A percentile compares a stretch with the other conserved stretches of the same genome.
Conservation (phyloP, 1,284 basidiomycete genomes). For the Malassezia brasiliensis region DNA sequence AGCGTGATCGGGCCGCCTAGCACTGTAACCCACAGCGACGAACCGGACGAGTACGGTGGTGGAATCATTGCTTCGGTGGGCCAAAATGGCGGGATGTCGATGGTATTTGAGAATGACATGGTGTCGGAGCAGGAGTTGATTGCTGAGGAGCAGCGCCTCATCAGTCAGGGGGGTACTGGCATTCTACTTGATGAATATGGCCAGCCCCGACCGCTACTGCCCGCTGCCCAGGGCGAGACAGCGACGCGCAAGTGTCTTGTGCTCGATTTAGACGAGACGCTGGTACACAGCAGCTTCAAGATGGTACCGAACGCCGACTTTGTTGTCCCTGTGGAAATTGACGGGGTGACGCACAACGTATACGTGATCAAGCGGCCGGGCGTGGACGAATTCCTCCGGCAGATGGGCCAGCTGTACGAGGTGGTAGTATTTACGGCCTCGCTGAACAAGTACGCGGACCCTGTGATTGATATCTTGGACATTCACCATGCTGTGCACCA, state of each 20-base stretch:
- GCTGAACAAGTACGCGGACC: conserved; percentile 97
- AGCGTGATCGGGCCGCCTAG: conserved; percentile 1
- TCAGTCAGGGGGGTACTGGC: conserved; percentile 68
- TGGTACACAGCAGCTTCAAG: conserved; percentile 61
- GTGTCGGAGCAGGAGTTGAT: conserved; percentile 53
- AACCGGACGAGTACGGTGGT: conserved; percentile 47
- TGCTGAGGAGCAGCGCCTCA: conserved; percentile 69
- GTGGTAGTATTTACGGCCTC: conserved; percentile 97
- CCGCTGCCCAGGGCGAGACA: conserved; percentile 64
- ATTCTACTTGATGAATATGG: conserved; percentile 78
- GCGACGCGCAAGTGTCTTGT: conserved; percentile 77
- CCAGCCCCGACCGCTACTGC: conserved; percentile 68
- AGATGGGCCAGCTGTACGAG: conserved; percentile 97
- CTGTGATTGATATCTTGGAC: conserved; percentile 92
- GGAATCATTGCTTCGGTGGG: conserved; percentile 49
- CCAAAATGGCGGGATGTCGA: neutral
- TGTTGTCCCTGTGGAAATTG: conserved; percentile 97
- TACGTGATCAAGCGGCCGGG: conserved; percentile 98
- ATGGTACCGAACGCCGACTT: conserved; percentile 93
- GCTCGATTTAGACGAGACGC: conserved; percentile 87
- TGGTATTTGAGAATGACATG: conserved; percentile 25
- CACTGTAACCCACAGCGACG: conserved; percentile 21
- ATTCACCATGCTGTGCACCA: conserved; percentile 85
- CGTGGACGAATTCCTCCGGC: conserved; percentile 89
- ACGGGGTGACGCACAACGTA: conserved; percentile 93